Percentiles rank a stretch among this genome's conserved stretches.
Evolutionary conservation across 202 grass and related monocot genomes (phyloP).

Genomic region (Musa balbisiana): DNA sequence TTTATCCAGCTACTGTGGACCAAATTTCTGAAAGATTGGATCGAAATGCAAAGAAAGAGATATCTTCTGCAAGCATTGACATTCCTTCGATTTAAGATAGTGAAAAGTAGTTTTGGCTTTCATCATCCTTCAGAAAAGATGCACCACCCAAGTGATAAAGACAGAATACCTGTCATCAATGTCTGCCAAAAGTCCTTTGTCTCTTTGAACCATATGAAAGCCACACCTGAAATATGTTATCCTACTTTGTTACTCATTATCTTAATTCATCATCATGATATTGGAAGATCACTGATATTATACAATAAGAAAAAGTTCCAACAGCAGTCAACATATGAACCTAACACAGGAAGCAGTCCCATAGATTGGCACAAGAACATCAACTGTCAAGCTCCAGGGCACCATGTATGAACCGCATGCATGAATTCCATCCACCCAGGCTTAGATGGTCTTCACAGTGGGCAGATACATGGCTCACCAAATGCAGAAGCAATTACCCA

Average conservation of each 20-base stretch:
- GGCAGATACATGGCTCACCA: too few species aligned
- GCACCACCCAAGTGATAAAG: not conserved
- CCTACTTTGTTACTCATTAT: not conserved
- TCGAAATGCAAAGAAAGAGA: too few species aligned
- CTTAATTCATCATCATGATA: not conserved
- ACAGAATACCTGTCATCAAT: not conserved
- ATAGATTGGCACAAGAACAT: not conserved
- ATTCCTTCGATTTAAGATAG: not conserved
- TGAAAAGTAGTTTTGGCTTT: not conserved
- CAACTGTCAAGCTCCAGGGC: not conserved
- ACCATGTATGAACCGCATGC: too few species aligned
- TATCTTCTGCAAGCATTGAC: not conserved
- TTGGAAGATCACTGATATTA: not conserved
- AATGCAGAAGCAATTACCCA: too few species aligned
- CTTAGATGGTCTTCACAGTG: too few species aligned
- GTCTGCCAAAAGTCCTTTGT: too few species aligned
- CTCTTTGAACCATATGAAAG: too few species aligned
- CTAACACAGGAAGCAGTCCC: not conserved
- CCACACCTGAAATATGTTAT: too few species aligned
- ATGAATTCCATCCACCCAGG: too few species aligned
- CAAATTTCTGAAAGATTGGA: too few species aligned
- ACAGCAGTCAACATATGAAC: not conserved
- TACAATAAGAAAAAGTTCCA: not conserved
- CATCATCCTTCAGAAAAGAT: too few species aligned
- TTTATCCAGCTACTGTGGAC: too few species aligned